These are phyloP conservation scores for Galerina marginata DNA, from an alignment of 768 basidiomycete species.

Conservation along the genomic window DNA sequence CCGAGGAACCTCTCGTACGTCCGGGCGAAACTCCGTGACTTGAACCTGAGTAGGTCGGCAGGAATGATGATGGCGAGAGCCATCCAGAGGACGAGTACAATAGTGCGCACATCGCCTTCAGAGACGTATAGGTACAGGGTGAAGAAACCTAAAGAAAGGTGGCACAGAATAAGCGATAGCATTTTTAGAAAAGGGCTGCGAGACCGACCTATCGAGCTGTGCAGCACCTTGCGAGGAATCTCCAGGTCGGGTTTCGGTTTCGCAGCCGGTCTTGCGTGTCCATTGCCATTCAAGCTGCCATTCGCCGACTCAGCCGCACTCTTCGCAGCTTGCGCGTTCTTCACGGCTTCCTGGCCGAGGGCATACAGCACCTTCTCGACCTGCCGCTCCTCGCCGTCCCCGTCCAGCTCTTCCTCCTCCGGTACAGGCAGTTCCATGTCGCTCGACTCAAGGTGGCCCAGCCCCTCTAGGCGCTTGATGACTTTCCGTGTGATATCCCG, in stretches of 20 bases:
- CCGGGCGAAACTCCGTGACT: conserved; percentile 64
- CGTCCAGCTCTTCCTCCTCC: conserved; percentile 39
- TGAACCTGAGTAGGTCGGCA: conserved; percentile 78
- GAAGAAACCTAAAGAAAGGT: conserved; percentile 39
- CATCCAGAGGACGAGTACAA: conserved; percentile 69
- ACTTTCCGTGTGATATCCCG: conserved; percentile 55
- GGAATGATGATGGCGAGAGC: conserved; percentile 72
- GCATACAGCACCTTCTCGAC: conserved; percentile 31
- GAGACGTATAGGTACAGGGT: conserved; percentile 47
- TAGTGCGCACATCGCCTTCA: conserved; percentile 66
- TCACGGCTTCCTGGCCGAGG: conserved; percentile 22
- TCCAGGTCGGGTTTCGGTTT: conserved; percentile 77
- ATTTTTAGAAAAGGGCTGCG: conserved; percentile 1
- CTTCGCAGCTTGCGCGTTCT: conserved; percentile 12
- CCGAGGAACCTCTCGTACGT: conserved; percentile 76
- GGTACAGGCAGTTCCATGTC: conserved; percentile 33
- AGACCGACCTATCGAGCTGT: conserved; percentile 83
- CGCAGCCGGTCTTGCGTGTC: conserved; percentile 14
- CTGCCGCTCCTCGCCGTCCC: conserved; percentile 31
- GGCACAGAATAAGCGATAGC: conserved; percentile 5
- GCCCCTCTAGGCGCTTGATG: conserved; percentile 51
- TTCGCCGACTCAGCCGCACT: conserved; percentile 22
- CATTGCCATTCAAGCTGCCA: conserved; percentile 20
- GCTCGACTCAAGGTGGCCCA: conserved; percentile 44
- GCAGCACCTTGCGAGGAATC: conserved; percentile 85